A percentile compares a stretch with the other conserved stretches of the same genome.
phyloP scores from a whole-genome alignment of 176 grass and related monocot species.

The Rhynchospora pubera region DNA sequence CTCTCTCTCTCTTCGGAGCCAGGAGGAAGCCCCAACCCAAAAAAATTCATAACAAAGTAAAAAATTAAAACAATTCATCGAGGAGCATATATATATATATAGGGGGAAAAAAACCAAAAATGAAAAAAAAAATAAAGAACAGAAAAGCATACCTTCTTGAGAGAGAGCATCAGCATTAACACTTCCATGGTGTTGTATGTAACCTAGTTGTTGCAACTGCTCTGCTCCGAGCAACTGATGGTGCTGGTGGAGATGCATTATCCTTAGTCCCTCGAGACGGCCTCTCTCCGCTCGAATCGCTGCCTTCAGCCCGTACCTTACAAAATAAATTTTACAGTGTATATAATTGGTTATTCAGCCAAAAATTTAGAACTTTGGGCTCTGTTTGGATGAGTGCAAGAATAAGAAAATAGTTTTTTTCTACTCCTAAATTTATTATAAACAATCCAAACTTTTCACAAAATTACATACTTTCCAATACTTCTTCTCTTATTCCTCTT shows the following conservation, averaged over 20 bases:
- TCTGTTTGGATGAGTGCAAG: too few relatives aligned
- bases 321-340: not conserved
- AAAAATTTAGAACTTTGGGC: not conserved
- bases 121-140: not conserved
- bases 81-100: too few relatives aligned
- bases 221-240: slow-evolving; percentile 23
- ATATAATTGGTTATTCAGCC: not conserved
- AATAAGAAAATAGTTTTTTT: too few relatives aligned
- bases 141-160: slow-evolving; percentile 49
- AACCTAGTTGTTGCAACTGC: slow-evolving; percentile 10
- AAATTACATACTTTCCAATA: too few relatives aligned
- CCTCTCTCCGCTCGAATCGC: slow-evolving; percentile 72
- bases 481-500: too few relatives aligned
- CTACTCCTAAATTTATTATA: too few relatives aligned
- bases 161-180: slow-evolving; percentile 60
- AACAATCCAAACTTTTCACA: too few relatives aligned
- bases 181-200: slow-evolving; percentile 16
- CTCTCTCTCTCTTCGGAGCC: not conserved
- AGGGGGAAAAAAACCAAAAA: not conserved
- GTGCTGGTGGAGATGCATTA: slow-evolving; percentile 22
- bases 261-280: slow-evolving; percentile 32
- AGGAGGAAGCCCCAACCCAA: not conserved
- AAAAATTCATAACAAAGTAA: not conserved
- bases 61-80: not conserved
- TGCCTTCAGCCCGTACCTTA: slow-evolving; percentile 66